Conservation (phyloP, 192 early-diverging fungal genomes). For the Coemansia erecta region DNA sequence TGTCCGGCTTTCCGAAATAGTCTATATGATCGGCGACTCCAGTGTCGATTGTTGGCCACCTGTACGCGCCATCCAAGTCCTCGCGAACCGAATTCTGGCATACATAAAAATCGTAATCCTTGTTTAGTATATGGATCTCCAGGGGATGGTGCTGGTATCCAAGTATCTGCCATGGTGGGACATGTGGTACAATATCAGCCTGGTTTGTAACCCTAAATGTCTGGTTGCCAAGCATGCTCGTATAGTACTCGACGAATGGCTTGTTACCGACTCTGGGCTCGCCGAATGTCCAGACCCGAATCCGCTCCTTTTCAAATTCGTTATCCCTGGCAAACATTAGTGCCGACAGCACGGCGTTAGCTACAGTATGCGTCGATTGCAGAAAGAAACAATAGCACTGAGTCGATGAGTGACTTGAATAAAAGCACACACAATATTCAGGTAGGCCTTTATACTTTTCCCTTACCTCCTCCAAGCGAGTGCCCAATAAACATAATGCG, state of each 20-base stretch:
- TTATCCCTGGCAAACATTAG: conserved; percentile 44
- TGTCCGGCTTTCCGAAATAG: conserved; percentile 53
- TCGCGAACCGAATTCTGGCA: conserved; percentile 51
- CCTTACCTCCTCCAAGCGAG: conserved; percentile 49
- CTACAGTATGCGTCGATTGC: conserved; percentile 12
- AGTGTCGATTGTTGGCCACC: conserved; percentile 52
- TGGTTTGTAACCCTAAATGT: conserved; percentile 47
- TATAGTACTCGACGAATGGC: conserved; percentile 47
- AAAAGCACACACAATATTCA: background rate
- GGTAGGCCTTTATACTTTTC: background rate
- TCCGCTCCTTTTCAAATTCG: conserved; percentile 21
- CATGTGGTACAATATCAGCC: conserved; percentile 48
- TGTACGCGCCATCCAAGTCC: conserved; percentile 50
- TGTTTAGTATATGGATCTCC: conserved; percentile 51
- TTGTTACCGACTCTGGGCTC: conserved; percentile 48
- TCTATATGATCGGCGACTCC: conserved; percentile 46
- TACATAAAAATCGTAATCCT: conserved; percentile 43
- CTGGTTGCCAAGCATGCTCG: conserved; percentile 40
- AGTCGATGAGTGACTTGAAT: background rate
- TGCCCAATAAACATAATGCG: conserved; percentile 48
- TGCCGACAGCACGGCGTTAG: conserved; percentile 44
- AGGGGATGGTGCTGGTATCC: conserved; percentile 54
- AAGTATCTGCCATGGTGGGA: conserved; percentile 53
- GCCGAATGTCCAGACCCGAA: conserved; percentile 55
- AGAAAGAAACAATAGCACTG: background rate